These are phyloP conservation scores for Flaveria ramosissima DNA, from an alignment of 129 eudicot genomes.

Conservation along the genomic window DNA sequence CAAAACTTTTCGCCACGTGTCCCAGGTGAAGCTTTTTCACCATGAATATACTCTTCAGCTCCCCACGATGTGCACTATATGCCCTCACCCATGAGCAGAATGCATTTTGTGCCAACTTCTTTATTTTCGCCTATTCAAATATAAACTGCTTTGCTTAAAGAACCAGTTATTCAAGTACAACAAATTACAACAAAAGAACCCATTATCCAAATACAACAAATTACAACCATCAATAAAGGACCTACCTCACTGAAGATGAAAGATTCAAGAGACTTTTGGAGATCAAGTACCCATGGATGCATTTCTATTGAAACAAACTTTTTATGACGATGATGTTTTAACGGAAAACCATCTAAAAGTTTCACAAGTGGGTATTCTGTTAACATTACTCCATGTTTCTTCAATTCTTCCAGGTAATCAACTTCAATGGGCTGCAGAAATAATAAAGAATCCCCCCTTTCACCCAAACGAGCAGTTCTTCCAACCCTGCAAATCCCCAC, in stretches of 20 bases:
- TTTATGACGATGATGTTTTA: conserved; percentile 46
- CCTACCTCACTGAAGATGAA: conserved; percentile 57
- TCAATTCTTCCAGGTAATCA: conserved; percentile 73
- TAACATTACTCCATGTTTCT: conserved; percentile 77
- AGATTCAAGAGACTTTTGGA: conserved; percentile 85
- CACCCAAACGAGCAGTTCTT: conserved; percentile 98
- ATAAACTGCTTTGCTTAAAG: not conserved
- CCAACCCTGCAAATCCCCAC: conserved; percentile 72
- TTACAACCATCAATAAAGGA: not conserved
- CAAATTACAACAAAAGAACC: not conserved
- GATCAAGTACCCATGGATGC: conserved; percentile 85
- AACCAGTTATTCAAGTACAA: not conserved
- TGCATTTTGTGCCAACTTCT: conserved; percentile 63
- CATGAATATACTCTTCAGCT: conserved; percentile 75
- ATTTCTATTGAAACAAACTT: conserved; percentile 74
- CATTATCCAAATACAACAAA: not conserved
- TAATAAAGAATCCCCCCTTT: conserved; percentile 84
- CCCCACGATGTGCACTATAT: conserved; percentile 94
- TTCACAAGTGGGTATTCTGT: conserved; percentile 79
- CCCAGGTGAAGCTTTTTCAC: conserved; percentile 98
- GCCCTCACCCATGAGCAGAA: conserved; percentile 97
- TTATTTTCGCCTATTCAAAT: conserved; percentile 49
- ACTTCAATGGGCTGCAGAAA: conserved; percentile 90
- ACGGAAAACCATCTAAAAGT: conserved; percentile 69
- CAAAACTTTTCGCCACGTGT: conserved; percentile 93